Evolutionary conservation across 139 green algal species (phyloP).

Genomic region (Axilococcus clingmanii): DNA sequence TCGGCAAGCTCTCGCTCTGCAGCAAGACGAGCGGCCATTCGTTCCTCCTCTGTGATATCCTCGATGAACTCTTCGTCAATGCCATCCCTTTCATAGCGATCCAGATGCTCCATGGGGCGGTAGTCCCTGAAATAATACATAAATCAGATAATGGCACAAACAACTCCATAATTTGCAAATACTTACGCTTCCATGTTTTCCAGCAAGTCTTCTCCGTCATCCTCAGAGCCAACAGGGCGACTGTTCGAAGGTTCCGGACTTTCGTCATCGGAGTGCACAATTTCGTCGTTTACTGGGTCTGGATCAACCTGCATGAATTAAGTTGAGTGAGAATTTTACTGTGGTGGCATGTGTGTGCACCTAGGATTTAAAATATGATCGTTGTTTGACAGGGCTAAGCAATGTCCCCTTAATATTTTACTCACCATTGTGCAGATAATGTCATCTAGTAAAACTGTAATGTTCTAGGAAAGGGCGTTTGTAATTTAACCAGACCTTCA

Average conservation of each 20-base stretch:
- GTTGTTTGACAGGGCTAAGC: too few relatives aligned
- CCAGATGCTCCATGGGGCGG: constrained; percentile 67
- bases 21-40: constrained; percentile 36
- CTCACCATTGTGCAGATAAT: too few relatives aligned
- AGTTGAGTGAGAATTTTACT: not conserved
- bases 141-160: not conserved
- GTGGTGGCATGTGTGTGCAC: too few relatives aligned
- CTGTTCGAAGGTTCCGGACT: constrained; percentile 5
- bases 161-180: not conserved
- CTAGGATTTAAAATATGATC: too few relatives aligned
- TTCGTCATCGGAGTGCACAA: constrained; percentile 13
- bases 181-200: constrained; percentile 69
- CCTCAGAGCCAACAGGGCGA: constrained; percentile 14
- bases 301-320: constrained; percentile 13
- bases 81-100: constrained; percentile 81
- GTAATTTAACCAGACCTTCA: too few relatives aligned
- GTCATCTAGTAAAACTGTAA: too few relatives aligned
- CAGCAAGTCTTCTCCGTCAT: constrained; percentile 84
- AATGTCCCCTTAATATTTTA: too few relatives aligned
- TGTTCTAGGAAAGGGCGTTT: too few relatives aligned
- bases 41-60: constrained; percentile 46
- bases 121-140: constrained; percentile 73
- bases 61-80: constrained; percentile 62
- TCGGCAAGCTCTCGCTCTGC: constrained; percentile 71
- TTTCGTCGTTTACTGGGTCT: constrained; percentile 16